Conservation (phyloP, 306 rosid genomes). For the Ormosia emarginata region DNA sequence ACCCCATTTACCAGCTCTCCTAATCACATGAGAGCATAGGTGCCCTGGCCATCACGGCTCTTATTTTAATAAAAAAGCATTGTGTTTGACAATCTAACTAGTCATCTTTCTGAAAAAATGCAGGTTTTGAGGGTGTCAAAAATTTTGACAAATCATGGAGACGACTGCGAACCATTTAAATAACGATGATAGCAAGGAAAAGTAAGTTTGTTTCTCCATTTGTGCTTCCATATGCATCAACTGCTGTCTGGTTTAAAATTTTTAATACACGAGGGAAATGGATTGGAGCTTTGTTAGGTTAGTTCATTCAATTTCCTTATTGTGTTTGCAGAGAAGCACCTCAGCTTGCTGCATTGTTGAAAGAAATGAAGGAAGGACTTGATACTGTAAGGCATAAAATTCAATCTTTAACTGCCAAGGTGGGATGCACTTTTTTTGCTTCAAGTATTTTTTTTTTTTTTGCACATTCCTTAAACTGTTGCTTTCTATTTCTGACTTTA, state of each 20-base stretch:
- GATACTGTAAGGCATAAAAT: conserved; percentile 59
- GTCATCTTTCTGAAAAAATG: background rate
- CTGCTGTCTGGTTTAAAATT: background rate
- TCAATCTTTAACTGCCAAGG: conserved; percentile 69
- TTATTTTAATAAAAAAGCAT: no score
- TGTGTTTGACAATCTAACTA: no score
- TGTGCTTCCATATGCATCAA: background rate
- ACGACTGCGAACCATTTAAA: background rate
- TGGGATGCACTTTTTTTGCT: background rate
- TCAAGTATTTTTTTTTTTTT: background rate
- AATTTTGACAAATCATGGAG: conserved; percentile 16
- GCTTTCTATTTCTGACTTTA: background rate
- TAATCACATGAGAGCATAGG: no score
- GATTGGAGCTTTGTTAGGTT: background rate
- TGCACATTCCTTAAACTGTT: background rate
- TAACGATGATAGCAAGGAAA: background rate
- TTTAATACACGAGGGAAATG: background rate
- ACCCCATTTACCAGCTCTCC: background rate
- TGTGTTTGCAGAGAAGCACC: conserved; percentile 50
- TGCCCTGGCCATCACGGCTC: no score
- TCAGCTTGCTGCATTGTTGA: conserved; percentile 58
- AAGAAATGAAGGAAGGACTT: conserved; percentile 84
- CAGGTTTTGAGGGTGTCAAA: background rate
- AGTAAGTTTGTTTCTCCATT: conserved; percentile 16
- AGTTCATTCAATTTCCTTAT: background rate